Percentiles rank a stretch among this genome's conserved stretches.
These are phyloP conservation scores for Eucommia ulmoides DNA, from an alignment of 257 asterid genomes.

Conservation along the genomic window DNA sequence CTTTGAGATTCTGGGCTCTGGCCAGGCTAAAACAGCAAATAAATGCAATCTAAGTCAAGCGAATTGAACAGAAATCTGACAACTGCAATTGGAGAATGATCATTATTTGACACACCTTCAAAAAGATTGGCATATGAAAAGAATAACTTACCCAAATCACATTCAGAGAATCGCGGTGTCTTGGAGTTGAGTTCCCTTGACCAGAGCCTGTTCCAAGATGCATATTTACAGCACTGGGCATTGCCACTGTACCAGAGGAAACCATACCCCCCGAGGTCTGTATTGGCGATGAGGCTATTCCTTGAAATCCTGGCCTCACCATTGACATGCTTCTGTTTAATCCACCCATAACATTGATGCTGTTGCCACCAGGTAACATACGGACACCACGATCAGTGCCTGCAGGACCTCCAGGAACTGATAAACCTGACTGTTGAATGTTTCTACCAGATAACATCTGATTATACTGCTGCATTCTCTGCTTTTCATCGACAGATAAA, in stretches of 20 bases:
- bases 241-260: constrained; percentile 50
- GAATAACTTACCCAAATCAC: constrained; percentile 59
- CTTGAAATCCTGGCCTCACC: constrained; percentile 71
- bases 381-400: constrained; percentile 70
- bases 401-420: constrained; percentile 57
- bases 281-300: constrained; percentile 51
- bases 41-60: neutral
- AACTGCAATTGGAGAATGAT: neutral
- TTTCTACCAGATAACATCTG: constrained; percentile 63
- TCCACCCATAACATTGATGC: constrained; percentile 40
- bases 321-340: constrained; percentile 54
- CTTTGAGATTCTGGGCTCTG: constrained; percentile 58
- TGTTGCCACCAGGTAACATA: constrained; percentile 53
- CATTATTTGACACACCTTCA: neutral
- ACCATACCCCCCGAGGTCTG: constrained; percentile 51
- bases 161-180: constrained; percentile 57
- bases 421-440: constrained; percentile 32
- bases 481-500: constrained; percentile 68
- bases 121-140: constrained; percentile 3
- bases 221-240: constrained; percentile 38
- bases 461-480: constrained; percentile 63
- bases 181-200: constrained; percentile 51
- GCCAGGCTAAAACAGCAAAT: constrained; percentile 36
- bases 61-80: neutral
- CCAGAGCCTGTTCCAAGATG: constrained; percentile 51